phyloP scores from a whole-genome alignment of 495 filamentous ascomycete species.

The Aspergillus leporis region DNA sequence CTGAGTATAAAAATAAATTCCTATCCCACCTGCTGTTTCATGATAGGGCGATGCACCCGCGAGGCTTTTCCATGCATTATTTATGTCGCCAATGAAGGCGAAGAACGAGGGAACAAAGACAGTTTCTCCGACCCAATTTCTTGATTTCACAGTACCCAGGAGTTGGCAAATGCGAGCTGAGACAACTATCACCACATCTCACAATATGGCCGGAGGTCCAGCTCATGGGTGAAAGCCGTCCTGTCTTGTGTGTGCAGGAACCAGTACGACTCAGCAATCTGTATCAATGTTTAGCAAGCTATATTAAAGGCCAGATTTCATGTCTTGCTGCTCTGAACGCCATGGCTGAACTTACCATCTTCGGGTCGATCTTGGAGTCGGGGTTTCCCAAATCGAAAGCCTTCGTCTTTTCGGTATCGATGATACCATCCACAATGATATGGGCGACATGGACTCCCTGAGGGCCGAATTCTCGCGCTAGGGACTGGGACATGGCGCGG shows the following conservation, averaged over 20 bases:
- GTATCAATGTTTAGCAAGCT: neutral
- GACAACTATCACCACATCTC: conserved; percentile 42
- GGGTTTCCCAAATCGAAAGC: conserved; percentile 51
- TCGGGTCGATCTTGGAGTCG: conserved; percentile 65
- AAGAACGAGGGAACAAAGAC: too few relatives aligned
- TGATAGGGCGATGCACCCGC: too few relatives aligned
- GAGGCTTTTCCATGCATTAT: too few relatives aligned
- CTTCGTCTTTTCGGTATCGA: conserved; percentile 67
- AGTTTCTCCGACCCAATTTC: too few relatives aligned
- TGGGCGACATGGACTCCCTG: conserved; percentile 76
- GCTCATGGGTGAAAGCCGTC: conserved; percentile 66
- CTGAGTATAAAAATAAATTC: too few relatives aligned
- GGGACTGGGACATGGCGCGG: conserved; percentile 63
- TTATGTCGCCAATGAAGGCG: too few relatives aligned
- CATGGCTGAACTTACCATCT: conserved; percentile 53
- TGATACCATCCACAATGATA: conserved; percentile 73
- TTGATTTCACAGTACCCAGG: too few relatives aligned
- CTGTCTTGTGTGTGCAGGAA: conserved; percentile 68
- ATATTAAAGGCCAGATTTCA: neutral
- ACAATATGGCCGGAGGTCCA: conserved; percentile 65
- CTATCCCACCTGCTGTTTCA: too few relatives aligned
- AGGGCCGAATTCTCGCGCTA: conserved; percentile 76
- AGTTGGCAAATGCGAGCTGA: too few relatives aligned
- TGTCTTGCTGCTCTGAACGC: neutral
- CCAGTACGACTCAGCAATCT: conserved; percentile 79